Evolutionary conservation across 371 early-diverging fungal genomes (phyloP).

Genomic region (Funneliformis caledonium): DNA sequence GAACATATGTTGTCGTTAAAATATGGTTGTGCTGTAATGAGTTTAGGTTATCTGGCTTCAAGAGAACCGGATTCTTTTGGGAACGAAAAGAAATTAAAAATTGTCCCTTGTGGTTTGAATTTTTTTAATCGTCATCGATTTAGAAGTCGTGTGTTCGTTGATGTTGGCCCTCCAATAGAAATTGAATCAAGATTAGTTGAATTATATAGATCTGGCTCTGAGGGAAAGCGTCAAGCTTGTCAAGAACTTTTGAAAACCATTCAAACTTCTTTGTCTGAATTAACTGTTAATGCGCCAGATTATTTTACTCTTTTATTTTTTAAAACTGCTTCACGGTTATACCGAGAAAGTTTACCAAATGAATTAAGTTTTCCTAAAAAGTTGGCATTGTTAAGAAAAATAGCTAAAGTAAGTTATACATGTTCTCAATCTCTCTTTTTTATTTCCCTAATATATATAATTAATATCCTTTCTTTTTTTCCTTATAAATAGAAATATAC

Average conservation of each 20-base stretch:
- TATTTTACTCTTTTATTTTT: constrained; percentile 31
- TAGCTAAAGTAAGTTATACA: constrained; percentile 17
- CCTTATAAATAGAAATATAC: constrained; percentile 30
- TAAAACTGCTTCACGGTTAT: constrained; percentile 33
- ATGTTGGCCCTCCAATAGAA: constrained; percentile 45
- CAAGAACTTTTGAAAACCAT: constrained; percentile 39
- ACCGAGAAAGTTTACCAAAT: constrained; percentile 17
- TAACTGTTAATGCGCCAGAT: constrained; percentile 39
- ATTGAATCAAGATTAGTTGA: constrained; percentile 45
- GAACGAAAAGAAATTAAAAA: constrained; percentile 40
- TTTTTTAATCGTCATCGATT: constrained; percentile 53
- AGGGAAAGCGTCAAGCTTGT: constrained; percentile 45
- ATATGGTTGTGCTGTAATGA: constrained; percentile 53
- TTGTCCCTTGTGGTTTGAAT: constrained; percentile 51
- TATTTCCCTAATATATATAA: neutral
- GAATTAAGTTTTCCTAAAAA: constrained; percentile 30
- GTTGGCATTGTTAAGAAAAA: constrained; percentile 24
- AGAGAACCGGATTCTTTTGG: constrained; percentile 44
- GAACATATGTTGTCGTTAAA: constrained; percentile 50
- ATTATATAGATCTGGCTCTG: constrained; percentile 49
- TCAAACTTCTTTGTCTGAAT: constrained; percentile 19
- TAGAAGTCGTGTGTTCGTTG: constrained; percentile 50
- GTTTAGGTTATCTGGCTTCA: constrained; percentile 47
- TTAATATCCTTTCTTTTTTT: neutral
- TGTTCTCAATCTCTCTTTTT: neutral